Evolutionary conservation across 192 early-diverging fungal genomes (phyloP), one percentile per base, ranked within the genome.

Genomic region (Hyaloraphidium curvatum): DNA sequence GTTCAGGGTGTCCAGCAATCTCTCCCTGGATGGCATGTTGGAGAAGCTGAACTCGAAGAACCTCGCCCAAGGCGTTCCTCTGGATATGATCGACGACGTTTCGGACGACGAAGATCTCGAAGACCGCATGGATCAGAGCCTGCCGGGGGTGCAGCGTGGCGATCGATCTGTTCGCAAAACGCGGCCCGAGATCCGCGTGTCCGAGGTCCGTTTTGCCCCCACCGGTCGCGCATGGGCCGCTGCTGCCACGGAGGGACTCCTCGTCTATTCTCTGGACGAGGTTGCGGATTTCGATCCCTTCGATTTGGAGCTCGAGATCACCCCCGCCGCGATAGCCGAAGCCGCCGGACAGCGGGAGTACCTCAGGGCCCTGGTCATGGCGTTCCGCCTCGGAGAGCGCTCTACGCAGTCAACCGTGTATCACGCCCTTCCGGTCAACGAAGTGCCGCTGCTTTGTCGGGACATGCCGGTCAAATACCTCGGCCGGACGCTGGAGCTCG

Each of bases 251-350:
- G 90, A 99, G 54, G 96, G 96, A 4, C 66, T 99, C 25, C 56
- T 97, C 52, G 79, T 99, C 40, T 99, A 96, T 69, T 86, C 90
- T 14, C 67, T 99, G 30, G 96, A 99, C 60, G 87, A 97, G 39
- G 73, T 74, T 1, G 68, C 96, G 21, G 55, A 84, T 51, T 99
- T 99, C 63, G 96, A 99, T 66, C 96, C 96, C 21, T 97, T 91
- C 65, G 91, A 99, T 68, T 78, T 99, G 2, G 93, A 97, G 59
- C 78, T 92, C 28, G 85, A 94, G 60, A 87, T 99, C 28, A 97
- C 93, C 1, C 93, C 96, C 0, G 82, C 80, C 21, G 72, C 84
- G 0, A 82, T 93, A 23, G 53, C 78, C 26, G 81, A 77, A 50
- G 77, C 82, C n/a, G 62, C 91, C 26, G 22, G 25, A 2, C 72